Base-by-base conservation (phyloP, 2,329 filamentous ascomycete genomes). In the Phaeomoniella chlamydospora region DNA sequence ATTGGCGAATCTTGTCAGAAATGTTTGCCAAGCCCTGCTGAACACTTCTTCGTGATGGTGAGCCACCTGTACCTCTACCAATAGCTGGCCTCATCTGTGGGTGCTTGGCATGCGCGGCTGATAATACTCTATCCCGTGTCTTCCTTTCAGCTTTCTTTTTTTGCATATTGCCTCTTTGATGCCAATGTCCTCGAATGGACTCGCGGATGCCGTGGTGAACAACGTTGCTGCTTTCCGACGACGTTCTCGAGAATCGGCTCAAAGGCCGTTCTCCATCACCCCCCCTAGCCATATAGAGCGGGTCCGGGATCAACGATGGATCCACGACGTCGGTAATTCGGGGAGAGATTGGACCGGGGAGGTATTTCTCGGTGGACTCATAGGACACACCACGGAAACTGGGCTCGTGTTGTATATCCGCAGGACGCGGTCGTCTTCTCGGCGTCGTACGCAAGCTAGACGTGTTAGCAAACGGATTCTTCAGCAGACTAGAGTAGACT, bases 121-220 rank as follows among this genome's bases (percentile, higher is more conserved):
- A 40, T 2, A 40, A 55, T 54, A 37, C 51, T 54, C 3, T 49
- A 44, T 14, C 49, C 51, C 36, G 29, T 12, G 37, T 39, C 15
- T 40, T 18, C 6, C 38, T 36, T 3, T 30, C 11, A 10, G 31
- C 35, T 5, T 18, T 33, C 18, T 26, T 37, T 15, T 31, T 37
- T 3, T 32, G 16, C 18, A 26, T 15, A 18, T 32, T 29, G 22
- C 34, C 36, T 18, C 14, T 32, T 14, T 32, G 6, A 14, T 16
- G 31, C 31, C 6, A 10, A 32, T 32, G 14, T 6, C n/a, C 31
- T 32, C 10, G 6, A 14, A 32, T 16, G 14, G 31, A 32, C 15
- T 32, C 31, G 6, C 14, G 6, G 6, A 32, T 16, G 6, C 31
- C 31, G 6, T 13, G n/a, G 31, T 32, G 14, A 13, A 32, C 6